Base-by-base conservation (phyloP, 345 rosid genomes). In the Dipteronia dyeriana region DNA sequence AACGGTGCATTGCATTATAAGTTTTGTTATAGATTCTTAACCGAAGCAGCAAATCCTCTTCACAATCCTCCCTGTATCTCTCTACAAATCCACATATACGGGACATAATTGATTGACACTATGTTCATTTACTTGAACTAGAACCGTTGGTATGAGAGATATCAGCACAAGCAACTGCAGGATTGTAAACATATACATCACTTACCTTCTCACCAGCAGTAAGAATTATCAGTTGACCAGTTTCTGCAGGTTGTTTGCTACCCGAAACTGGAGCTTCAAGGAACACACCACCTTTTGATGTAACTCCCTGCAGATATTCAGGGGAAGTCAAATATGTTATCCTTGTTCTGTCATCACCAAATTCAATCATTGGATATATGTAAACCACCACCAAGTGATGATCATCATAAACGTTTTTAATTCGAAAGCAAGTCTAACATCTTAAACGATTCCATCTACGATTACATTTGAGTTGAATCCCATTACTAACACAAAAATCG, bases 221-320 rank as follows among this genome's bases (percentile, higher is more conserved):
- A 70, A 96, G 94, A 69, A 94, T 96, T 59, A 96, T 87, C 2
- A 96, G 88, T 80, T 96, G 97, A 49, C 97, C 99, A 84, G 91
- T 91, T 92, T 96, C 99, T 4, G 99, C 99, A 20, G 98, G 98
- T 78, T 96, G 90, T 83, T 94, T 93, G 83, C 99, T 93, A 71
- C 98, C 98, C 0, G 99, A 94, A 82, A 96, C 99, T 0, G 99
- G 99, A 61, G 94, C 99, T 86, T 96, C 98, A 26, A 96, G 87
- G 79, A 91, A 96, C 60, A 82, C 77, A 74, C 92, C 97, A 45
- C 97, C 98, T 76, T 89, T 96, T 14, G 92, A 82, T 13, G 87
- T 86, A 51, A 94, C 86, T 71, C 91, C 98, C 99, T 93, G 81
- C 22, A 75, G 74, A 79, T 43, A 64, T 74, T 68, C 74, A n/a